These are phyloP conservation scores for Monilinia aucupariae DNA, from an alignment of 2,329 filamentous ascomycete species.

Conservation along the genomic window DNA sequence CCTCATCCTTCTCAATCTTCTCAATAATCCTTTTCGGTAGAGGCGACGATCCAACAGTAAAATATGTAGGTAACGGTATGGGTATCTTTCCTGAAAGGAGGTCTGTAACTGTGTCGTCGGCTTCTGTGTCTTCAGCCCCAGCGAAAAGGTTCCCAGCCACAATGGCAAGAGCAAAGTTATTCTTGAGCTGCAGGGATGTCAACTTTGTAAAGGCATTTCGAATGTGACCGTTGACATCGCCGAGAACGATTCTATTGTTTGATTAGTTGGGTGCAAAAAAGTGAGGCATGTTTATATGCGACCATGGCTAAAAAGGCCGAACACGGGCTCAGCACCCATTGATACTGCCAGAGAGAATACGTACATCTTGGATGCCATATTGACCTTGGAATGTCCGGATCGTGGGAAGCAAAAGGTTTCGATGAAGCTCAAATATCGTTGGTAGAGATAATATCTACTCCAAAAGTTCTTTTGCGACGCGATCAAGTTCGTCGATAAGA, in stretches of 20 bases:
- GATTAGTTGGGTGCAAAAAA: constrained; percentile 18
- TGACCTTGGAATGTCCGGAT: not conserved
- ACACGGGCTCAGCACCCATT: not conserved
- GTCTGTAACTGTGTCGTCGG: constrained; percentile 53
- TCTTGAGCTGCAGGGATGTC: constrained; percentile 74
- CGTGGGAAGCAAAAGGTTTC: not conserved
- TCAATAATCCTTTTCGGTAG: constrained; percentile 66
- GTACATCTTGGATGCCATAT: constrained; percentile 21
- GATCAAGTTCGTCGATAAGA: constrained; percentile 15
- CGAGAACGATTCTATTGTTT: constrained; percentile 53
- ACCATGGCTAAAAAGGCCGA: not conserved
- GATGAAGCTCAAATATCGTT: not conserved
- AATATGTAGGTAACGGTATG: constrained; percentile 83
- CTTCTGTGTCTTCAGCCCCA: constrained; percentile 55
- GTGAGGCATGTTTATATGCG: not conserved
- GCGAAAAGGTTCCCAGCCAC: constrained; percentile 79
- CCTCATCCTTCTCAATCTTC: constrained; percentile 66
- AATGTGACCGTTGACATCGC: constrained; percentile 75
- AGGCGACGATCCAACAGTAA: constrained; percentile 69
- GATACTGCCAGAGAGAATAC: not conserved
- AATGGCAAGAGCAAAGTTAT: constrained; percentile 80
- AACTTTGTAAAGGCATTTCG: constrained; percentile 74
- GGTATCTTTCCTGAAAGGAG: constrained; percentile 68
- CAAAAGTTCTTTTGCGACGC: constrained; percentile 11
- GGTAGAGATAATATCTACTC: not conserved